These are phyloP conservation scores for Hawksworthiomyces lignivorus DNA, from an alignment of 2,329 filamentous ascomycete species.

Conservation along the genomic window DNA sequence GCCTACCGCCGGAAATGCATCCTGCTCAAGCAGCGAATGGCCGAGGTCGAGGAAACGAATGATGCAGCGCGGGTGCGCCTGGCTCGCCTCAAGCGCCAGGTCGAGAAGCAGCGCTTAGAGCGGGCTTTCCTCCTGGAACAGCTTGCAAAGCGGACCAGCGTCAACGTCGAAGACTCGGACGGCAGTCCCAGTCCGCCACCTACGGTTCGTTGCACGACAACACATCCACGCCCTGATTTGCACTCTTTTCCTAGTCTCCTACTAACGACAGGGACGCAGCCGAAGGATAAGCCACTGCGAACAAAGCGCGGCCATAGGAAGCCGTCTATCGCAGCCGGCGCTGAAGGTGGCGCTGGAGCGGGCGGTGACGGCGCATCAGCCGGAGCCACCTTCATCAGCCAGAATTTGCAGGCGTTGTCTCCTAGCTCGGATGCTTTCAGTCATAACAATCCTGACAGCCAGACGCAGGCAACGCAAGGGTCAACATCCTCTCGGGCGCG, in stretches of 20 bases:
- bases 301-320: slow-evolving; percentile 67
- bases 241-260: neutral
- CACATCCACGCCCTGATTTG: slow-evolving; percentile 10
- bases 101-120: slow-evolving; percentile 87
- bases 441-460: slow-evolving; percentile 36
- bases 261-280: slow-evolving; percentile 35
- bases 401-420: slow-evolving; percentile 38
- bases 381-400: slow-evolving; percentile 35
- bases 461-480: slow-evolving; percentile 15
- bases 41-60: slow-evolving; percentile 87
- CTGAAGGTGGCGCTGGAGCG: slow-evolving; percentile 33
- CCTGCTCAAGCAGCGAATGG: slow-evolving; percentile 82
- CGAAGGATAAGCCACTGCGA: slow-evolving; percentile 69
- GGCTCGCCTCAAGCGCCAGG: slow-evolving; percentile 69
- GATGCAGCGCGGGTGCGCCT: slow-evolving; percentile 75
- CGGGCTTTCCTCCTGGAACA: slow-evolving; percentile 68
- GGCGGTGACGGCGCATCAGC: slow-evolving; percentile 21
- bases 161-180: slow-evolving; percentile 70
- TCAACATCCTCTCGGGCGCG: slow-evolving; percentile 16
- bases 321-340: slow-evolving; percentile 39
- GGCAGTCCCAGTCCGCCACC: slow-evolving; percentile 73
- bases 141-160: slow-evolving; percentile 64
- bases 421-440: slow-evolving; percentile 47
- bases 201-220: slow-evolving; percentile 57
- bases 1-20: slow-evolving; percentile 96